phyloP scores from a whole-genome alignment of 495 filamentous ascomycete genomes.

The Annulohypoxylon bovei region DNA sequence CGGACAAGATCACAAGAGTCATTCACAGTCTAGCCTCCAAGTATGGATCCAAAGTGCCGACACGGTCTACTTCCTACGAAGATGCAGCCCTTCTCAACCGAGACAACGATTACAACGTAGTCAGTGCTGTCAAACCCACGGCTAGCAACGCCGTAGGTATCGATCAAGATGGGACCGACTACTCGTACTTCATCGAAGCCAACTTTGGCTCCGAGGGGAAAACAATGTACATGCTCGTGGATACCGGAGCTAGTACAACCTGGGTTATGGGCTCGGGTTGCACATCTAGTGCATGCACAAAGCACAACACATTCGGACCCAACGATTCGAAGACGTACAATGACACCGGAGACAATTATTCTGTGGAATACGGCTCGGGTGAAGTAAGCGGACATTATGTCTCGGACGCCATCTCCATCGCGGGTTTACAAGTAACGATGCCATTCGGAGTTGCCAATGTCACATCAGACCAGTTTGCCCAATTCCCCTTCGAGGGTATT shows the following conservation, averaged over 20 bases:
- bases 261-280: constrained; percentile 81
- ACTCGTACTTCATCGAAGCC: constrained; percentile 78
- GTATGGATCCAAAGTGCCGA: constrained; percentile 27
- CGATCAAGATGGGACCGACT: constrained; percentile 79
- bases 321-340: constrained; percentile 67
- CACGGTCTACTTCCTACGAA: not conserved
- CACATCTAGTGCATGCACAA: constrained; percentile 65
- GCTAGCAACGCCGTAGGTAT: constrained; percentile 68
- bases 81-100: constrained; percentile 42
- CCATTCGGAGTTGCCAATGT: constrained; percentile 74
- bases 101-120: constrained; percentile 65
- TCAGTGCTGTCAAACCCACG: constrained; percentile 63
- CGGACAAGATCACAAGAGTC: constrained; percentile 26
- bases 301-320: constrained; percentile 73
- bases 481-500: constrained; percentile 89
- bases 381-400: constrained; percentile 69
- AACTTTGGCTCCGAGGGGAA: constrained; percentile 71
- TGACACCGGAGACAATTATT: constrained; percentile 59
- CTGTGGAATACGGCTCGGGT: constrained; percentile 77
- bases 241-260: constrained; percentile 79
- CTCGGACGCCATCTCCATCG: constrained; percentile 71
- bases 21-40: constrained; percentile 32
- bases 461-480: constrained; percentile 72
- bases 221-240: constrained; percentile 76
- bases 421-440: constrained; percentile 67